A percentile compares a stretch with the other conserved stretches of the same genome.
Conservation (phyloP, 768 basidiomycete genomes). For the Daedaleopsis sinensis region DNA sequence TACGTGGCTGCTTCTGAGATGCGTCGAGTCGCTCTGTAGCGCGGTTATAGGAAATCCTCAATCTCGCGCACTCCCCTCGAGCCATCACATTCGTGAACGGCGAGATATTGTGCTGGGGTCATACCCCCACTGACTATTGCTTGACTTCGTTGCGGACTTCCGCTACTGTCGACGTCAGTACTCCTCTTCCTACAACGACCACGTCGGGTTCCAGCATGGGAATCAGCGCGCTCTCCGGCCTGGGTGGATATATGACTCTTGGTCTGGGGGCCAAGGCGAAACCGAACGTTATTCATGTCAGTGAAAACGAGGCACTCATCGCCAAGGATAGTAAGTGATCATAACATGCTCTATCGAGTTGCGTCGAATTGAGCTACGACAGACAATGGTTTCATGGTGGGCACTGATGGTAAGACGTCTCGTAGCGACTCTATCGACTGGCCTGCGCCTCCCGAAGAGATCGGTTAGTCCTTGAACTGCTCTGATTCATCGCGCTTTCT, state of each 20-base stretch:
- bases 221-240: slow-evolving; percentile 76
- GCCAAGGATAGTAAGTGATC: slow-evolving; percentile 73
- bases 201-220: slow-evolving; percentile 49
- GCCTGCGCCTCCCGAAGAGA: slow-evolving; percentile 83
- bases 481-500: neutral
- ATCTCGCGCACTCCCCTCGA: slow-evolving; percentile 89
- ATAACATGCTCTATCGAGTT: neutral
- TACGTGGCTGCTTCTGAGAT: slow-evolving; percentile 34
- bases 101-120: slow-evolving; percentile 71
- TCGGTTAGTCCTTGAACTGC: slow-evolving; percentile 46
- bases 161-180: slow-evolving; percentile 55
- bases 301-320: slow-evolving; percentile 67
- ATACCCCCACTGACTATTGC: slow-evolving; percentile 77
- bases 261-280: slow-evolving; percentile 77
- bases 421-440: slow-evolving; percentile 61
- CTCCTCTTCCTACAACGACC: slow-evolving; percentile 37
- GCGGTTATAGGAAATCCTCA: slow-evolving; percentile 61
- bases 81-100: slow-evolving; percentile 72
- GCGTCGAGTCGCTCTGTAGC: neutral
- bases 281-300: slow-evolving; percentile 58
- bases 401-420: slow-evolving; percentile 56
- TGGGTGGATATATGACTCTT: slow-evolving; percentile 86
- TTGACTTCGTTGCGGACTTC: slow-evolving; percentile 68
- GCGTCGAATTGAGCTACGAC: neutral
- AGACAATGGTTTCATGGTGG: slow-evolving; percentile 75